Evolutionary conservation across 2,329 filamentous ascomycete genomes (phyloP), one percentile per base, ranked within the genome.

Genomic region (Penicillium verrucosum): DNA sequence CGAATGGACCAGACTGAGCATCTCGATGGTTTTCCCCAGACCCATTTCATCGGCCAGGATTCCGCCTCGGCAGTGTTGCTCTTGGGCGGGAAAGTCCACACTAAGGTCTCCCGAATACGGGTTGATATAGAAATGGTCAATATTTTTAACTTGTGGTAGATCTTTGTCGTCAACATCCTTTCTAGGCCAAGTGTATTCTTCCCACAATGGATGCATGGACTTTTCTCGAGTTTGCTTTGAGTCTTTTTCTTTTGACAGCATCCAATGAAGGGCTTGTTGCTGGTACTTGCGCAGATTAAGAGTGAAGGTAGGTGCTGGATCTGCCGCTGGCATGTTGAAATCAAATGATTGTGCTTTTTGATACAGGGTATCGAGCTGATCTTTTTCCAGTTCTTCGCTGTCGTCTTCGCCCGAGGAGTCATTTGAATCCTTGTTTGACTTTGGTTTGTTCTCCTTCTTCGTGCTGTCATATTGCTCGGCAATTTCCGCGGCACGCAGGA

Each of bases 121-220:
- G 66, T 99, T 99, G 66, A 97, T 88, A 65, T 97, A 99, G 68
- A 99, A 99, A 57, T 83, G 85, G 8, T 84, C 74, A 64, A 92
- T 86, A 3, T 82, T 84, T 10, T 84, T 78, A 8, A 94, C 80
- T 18, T 71, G 69, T 0, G 88, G 86, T 11, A 97, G 69, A 5
- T 88, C 84, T 41, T 89, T 85, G 63, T 94, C 92, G 63, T 97
- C 89, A 37, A 89, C 87, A 73, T 99, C 94, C 69, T 92, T 92
- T 0, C 79, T 78, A 0, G 94, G 94, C 92, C 92, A 99, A 2
- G 78, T 73, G 66, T 99, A 99, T 70, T 97, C 90, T 75, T 99
- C 94, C 94, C 94, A 99, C 0, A 99, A 75, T 0, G 94, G 94
- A 73, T 99, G 92, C 90, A 99, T 96, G 0, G 92, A 97, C 4